Conservation (phyloP, 805 yeast species). For the Zygosaccharomyces pseudorouxii region DNA sequence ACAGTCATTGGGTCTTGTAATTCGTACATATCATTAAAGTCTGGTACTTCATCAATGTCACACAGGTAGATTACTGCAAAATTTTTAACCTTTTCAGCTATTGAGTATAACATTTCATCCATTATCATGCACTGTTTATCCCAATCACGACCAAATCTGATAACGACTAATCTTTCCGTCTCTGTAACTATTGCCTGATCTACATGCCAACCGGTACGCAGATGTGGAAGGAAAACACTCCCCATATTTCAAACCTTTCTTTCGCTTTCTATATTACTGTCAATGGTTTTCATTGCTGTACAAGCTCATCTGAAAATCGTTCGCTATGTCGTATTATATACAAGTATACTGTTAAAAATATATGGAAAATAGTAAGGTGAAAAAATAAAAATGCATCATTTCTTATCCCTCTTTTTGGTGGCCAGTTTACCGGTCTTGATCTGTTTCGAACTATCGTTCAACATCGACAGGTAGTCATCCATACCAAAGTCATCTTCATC, state of each 20-base stretch:
- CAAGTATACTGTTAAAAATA: not conserved
- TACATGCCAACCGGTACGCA: constrained; percentile 90
- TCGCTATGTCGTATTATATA: constrained; percentile 6
- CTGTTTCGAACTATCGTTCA: constrained; percentile 29
- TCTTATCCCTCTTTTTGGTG: constrained; percentile 28
- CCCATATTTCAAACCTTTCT: constrained; percentile 47
- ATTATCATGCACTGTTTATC: constrained; percentile 79
- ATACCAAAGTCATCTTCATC: constrained; percentile 23
- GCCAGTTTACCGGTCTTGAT: constrained; percentile 34
- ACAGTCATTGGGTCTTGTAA: constrained; percentile 79
- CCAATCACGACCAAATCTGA: constrained; percentile 79
- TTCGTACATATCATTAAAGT: constrained; percentile 58
- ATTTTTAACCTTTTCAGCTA: constrained; percentile 79
- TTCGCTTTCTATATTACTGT: not conserved
- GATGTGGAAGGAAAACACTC: constrained; percentile 74
- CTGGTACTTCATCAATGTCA: constrained; percentile 85
- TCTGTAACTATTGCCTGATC: constrained; percentile 96
- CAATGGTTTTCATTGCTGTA: not conserved
- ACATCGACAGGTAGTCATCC: constrained; percentile 33
- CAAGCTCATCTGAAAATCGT: constrained; percentile 5
- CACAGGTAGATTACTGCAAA: constrained; percentile 87
- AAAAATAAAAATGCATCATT: constrained; percentile 14
- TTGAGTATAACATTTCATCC: constrained; percentile 77
- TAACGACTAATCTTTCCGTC: constrained; percentile 79
- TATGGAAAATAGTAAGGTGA: not conserved